Evolutionary conservation across 768 basidiomycete genomes (phyloP), one percentile per base, ranked within the genome.

Genomic region (Boletus insuetus): DNA sequence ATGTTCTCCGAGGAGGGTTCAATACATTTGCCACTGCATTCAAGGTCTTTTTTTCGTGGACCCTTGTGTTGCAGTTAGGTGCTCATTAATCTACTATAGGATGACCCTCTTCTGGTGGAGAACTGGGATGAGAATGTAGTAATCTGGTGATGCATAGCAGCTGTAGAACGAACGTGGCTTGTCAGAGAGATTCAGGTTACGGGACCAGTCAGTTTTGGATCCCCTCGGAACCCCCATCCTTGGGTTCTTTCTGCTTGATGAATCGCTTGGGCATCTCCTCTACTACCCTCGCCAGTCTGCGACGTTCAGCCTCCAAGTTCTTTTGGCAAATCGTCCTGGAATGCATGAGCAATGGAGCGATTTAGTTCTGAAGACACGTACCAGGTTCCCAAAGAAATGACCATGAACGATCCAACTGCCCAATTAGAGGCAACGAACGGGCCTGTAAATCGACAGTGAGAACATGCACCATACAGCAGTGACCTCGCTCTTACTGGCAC

Each of bases 1-100:
- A 77, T 49, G 77, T 94, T 49, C 79, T 94, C 41, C 77, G 76
- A 3, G 87, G 84, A 51, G 91, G 91, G 5, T 94, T 93, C 70
- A 71, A 77, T 11, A 76, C 75, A 42, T 93, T 93, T 65, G 89
- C 90, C 64, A 71, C 71, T 16, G 80, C 80, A 61, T 91, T 78
- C 77, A 88, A 81, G 77, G 87, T 85, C 40, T 19, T 38, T 50
- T n/a, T 20, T 22, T 26, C 20, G 29, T 14, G 10, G 34, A 51
- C 4, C 11, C 32, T 13, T 5, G 26, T 22, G 20, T 35, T 26
- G 5, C 11, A 8, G 1, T 11, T 4, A 29, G 34, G 13, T 35
- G 20, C 47, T 60, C 52, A 68, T 44, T 19, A 3, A 38, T 56
- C 12, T 51, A 43, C 31, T 42, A 32, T 46, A 86, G 84, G 73